Percentiles rank a stretch among this genome's conserved stretches.
Evolutionary conservation across 2,329 filamentous ascomycete species (phyloP).

Genomic region (Salinomyces thailandicus): DNA sequence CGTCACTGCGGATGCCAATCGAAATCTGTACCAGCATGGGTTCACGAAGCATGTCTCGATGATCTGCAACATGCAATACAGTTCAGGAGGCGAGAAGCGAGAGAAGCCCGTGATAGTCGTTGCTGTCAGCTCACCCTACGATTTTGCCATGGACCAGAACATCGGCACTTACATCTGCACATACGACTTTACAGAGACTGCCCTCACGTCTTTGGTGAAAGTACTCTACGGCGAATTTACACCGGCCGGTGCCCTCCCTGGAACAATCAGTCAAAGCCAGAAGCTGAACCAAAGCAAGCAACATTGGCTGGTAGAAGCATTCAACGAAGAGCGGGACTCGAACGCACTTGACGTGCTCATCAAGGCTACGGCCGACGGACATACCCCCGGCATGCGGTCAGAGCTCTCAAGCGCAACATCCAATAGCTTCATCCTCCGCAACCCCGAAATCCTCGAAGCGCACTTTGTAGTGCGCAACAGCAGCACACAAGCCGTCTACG

Average conservation of each 20-base stretch:
- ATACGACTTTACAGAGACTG: constrained; percentile 91
- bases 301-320: constrained; percentile 88
- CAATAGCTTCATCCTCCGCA: constrained; percentile 64
- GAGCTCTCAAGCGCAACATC: constrained; percentile 60
- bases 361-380: constrained; percentile 55
- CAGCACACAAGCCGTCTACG: constrained; percentile 81
- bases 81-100: constrained; percentile 57
- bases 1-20: constrained; percentile 84
- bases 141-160: constrained; percentile 84
- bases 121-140: constrained; percentile 88
- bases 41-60: constrained; percentile 95
- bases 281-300: constrained; percentile 82
- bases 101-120: constrained; percentile 85
- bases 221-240: constrained; percentile 68
- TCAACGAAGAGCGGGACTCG: constrained; percentile 67
- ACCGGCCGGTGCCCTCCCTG: constrained; percentile 47
- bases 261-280: constrained; percentile 75
- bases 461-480: constrained; percentile 93
- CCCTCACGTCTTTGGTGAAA: constrained; percentile 72
- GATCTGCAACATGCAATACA: constrained; percentile 75
- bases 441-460: constrained; percentile 60
- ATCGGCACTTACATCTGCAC: constrained; percentile 92
- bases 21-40: constrained; percentile 85
- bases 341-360: constrained; percentile 66
- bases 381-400: constrained; percentile 55